These are phyloP conservation scores for Saccharomyces hybrid DNA, from an alignment of 1,139 yeast genomes.

Conservation along the genomic window DNA sequence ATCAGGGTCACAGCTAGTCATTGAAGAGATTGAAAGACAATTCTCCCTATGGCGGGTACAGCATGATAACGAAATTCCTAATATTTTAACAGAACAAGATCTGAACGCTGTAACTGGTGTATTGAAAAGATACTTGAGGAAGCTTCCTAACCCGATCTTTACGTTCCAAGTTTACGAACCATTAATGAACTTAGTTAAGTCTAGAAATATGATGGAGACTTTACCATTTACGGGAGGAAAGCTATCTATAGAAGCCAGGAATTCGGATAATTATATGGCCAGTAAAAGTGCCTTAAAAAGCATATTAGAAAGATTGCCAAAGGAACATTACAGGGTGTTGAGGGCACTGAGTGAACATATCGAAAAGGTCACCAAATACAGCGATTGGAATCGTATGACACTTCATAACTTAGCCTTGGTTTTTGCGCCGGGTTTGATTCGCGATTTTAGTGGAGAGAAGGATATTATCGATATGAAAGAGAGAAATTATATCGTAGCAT, in stretches of 20 bases:
- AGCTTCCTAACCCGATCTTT: conserved; percentile 78
- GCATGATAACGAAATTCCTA: neutral
- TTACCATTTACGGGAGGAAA: neutral
- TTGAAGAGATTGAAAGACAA: conserved; percentile 31
- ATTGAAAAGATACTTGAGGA: conserved; percentile 75
- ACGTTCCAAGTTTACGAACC: conserved; percentile 63
- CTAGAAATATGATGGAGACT: conserved; percentile 30
- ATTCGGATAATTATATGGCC: conserved; percentile 7
- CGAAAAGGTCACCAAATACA: conserved; percentile 43
- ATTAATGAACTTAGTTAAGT: conserved; percentile 45
- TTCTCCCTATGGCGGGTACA: conserved; percentile 12
- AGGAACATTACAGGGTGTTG: conserved; percentile 57
- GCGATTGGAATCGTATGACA: conserved; percentile 63
- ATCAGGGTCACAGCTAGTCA: conserved; percentile 71
- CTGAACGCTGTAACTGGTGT: conserved; percentile 83
- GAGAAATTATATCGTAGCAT: conserved; percentile 73
- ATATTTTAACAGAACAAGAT: conserved; percentile 45
- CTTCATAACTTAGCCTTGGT: conserved; percentile 79
- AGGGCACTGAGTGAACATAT: conserved; percentile 57
- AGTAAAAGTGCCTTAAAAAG: conserved; percentile 32
- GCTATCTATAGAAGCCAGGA: conserved; percentile 2
- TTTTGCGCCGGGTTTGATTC: conserved; percentile 87
- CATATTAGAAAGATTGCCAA: conserved; percentile 47
- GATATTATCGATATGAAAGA: conserved; percentile 83
- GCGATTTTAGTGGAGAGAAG: conserved; percentile 73